These are phyloP conservation scores for Protomyces macrosporus DNA, from an alignment of 1,139 yeast genomes.

Conservation along the genomic window DNA sequence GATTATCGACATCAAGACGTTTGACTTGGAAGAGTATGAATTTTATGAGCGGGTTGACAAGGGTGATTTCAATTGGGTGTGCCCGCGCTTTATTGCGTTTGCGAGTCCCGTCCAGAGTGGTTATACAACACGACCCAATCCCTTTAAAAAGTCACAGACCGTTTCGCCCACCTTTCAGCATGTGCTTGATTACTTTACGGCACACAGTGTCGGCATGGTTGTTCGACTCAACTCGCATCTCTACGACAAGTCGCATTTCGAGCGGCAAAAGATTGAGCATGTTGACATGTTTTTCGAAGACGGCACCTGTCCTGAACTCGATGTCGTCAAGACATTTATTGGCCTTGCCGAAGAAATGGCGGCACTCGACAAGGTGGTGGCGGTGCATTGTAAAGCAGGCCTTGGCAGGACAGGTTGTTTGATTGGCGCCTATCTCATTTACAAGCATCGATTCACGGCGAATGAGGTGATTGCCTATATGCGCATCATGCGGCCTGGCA, in stretches of 20 bases:
- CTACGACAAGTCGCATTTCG: slow-evolving; percentile 78
- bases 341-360: slow-evolving; percentile 86
- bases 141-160: slow-evolving; percentile 26
- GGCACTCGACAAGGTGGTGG: slow-evolving; percentile 44
- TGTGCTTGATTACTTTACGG: slow-evolving; percentile 69
- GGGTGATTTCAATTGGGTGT: slow-evolving; percentile 87
- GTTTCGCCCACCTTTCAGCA: slow-evolving; percentile 67
- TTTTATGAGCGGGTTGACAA: slow-evolving; percentile 92
- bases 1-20: slow-evolving; percentile 77
- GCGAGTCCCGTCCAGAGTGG: slow-evolving; percentile 82
- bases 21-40: slow-evolving; percentile 86
- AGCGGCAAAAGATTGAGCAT: slow-evolving; percentile 76
- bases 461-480: slow-evolving; percentile 93
- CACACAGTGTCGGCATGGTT: slow-evolving; percentile 74
- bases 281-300: slow-evolving; percentile 95
- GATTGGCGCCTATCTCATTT: slow-evolving; percentile 92
- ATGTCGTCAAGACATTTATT: slow-evolving; percentile 81
- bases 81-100: slow-evolving; percentile 93
- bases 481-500: slow-evolving; percentile 95
- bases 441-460: slow-evolving; percentile 95
- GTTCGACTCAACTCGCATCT: slow-evolving; percentile 87
- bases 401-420: slow-evolving; percentile 95
- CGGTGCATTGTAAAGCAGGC: slow-evolving; percentile 98
- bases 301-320: slow-evolving; percentile 95
- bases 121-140: slow-evolving; percentile 38